Base-by-base conservation (phyloP, 2,329 filamentous ascomycete species). In the Sclerotinia subarctica region DNA sequence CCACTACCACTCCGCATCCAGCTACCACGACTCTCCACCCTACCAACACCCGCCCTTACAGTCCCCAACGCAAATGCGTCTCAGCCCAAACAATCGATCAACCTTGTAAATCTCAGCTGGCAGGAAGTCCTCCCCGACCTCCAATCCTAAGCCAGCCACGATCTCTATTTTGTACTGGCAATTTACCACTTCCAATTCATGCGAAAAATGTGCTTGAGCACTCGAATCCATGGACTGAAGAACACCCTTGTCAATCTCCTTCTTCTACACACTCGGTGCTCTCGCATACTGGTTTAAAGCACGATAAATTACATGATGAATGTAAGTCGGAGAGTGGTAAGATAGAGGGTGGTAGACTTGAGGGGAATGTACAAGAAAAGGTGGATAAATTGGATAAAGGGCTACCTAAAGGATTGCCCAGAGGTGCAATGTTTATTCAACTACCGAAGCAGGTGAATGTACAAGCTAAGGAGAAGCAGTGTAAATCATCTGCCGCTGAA, bases 91-190 rank as follows among this genome's bases (percentile, higher is more conserved):
- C 21, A n/a, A 62, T 49, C 13, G 44, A 49, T 10, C 44, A 62
- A 8, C 7, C 58, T 35, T 62, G 44, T 32, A 62, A 62, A 35
- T 21, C 21, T 5, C 44, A 62, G 47, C 6, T 29, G 49, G 6
- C 26, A 8, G 58, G 17, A 7, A 62, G 58, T 35, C 58, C 44
- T 19, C 29, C 44, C 13, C 19, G 58, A 3, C 58, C 58, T 24
- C 44, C 58, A 35, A 62, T 62, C 3, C 19, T 62, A 21, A 62
- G 58, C 29, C 58, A 62, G 21, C 58, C 58, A 11, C 47, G 58
- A 19, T 62, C 58, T 35, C 46, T 62, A 32, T 62, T 62, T 11
- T 49, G 10, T 49, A 35, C 58, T 35, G 44, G 44, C 3, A 62
- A 49, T 49, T 35, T 62, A 21, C 58, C 58, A 3, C 29, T 62